Percentiles rank a stretch among this genome's conserved stretches.
phyloP scores from a whole-genome alignment of 2,329 filamentous ascomycete species.

The Coniochaeta pulveracea region DNA sequence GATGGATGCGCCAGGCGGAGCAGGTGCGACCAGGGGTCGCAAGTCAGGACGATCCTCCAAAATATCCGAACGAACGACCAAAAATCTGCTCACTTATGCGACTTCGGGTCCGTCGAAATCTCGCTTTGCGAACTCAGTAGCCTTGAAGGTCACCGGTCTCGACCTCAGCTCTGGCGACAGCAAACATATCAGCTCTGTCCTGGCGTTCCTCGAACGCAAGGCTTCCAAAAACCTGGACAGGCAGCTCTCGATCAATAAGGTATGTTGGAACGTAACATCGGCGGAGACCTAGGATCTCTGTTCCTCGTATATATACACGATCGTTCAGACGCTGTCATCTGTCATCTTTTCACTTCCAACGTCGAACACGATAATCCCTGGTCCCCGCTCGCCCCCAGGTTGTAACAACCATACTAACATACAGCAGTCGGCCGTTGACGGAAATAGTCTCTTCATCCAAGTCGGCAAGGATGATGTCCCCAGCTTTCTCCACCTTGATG shows the following conservation, averaged over 20 bases:
- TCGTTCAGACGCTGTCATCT: constrained; percentile 14
- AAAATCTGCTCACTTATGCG: constrained; percentile 12
- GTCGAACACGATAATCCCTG: constrained; percentile 1
- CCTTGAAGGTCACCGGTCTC: constrained; percentile 47
- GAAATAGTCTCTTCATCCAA: constrained; percentile 58
- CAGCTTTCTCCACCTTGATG: constrained; percentile 56
- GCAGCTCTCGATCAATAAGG: constrained; percentile 61
- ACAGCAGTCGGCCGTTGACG: constrained; percentile 54
- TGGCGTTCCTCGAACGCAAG: constrained; percentile 63
- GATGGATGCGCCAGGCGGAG: constrained; percentile 32
- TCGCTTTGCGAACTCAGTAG: constrained; percentile 18
- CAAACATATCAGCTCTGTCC: constrained; percentile 46
- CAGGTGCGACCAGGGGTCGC: constrained; percentile 11
- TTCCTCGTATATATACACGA: constrained; percentile 13
- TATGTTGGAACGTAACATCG: constrained; percentile 44
- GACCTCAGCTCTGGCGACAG: constrained; percentile 53
- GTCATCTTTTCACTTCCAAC: background rate
- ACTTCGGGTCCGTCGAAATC: constrained; percentile 9
- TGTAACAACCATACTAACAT: constrained; percentile 51
- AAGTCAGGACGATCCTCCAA: constrained; percentile 13
- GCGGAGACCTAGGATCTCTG: constrained; percentile 19
- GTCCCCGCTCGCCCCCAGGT: constrained; percentile 2
- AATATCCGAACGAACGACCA: constrained; percentile 8
- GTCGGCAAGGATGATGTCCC: constrained; percentile 53
- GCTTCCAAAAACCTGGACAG: constrained; percentile 39